A percentile compares a stretch with the other conserved stretches of the same genome.
phyloP scores from a whole-genome alignment of 345 rosid genomes.

The Moringa oleifera region DNA sequence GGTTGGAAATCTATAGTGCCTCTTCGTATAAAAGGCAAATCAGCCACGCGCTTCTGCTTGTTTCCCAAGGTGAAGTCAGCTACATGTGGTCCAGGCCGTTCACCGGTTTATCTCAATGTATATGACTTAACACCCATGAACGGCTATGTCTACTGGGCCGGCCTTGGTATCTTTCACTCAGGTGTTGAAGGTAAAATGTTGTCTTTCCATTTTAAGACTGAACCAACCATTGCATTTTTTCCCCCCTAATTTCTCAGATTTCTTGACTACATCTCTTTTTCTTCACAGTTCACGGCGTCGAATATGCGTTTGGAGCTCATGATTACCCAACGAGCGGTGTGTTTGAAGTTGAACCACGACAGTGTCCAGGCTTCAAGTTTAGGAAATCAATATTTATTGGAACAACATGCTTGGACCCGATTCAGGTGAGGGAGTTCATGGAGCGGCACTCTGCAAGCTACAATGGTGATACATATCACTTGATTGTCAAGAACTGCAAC shows the following conservation, averaged over 20 bases:
- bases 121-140: constrained; percentile 88
- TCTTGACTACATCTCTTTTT: constrained; percentile 11
- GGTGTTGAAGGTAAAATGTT: constrained; percentile 86
- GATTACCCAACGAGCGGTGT: constrained; percentile 84
- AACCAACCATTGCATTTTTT: not conserved
- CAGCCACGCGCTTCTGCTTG: constrained; percentile 64
- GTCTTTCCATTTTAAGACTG: too few relatives aligned
- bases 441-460: constrained; percentile 65
- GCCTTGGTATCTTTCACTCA: constrained; percentile 94
- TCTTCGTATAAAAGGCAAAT: constrained; percentile 47
- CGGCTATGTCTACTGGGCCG: constrained; percentile 94
- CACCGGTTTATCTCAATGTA: constrained; percentile 88
- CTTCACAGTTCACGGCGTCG: constrained; percentile 79
- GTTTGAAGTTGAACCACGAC: constrained; percentile 89
- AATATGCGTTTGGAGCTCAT: constrained; percentile 98
- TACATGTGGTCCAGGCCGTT: constrained; percentile 48
- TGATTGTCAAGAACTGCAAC: constrained; percentile 91
- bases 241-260: not conserved
- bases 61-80: constrained; percentile 62
- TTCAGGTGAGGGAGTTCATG: constrained; percentile 85
- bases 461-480: constrained; percentile 82
- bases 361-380: constrained; percentile 94
- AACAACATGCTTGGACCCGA: constrained; percentile 74
- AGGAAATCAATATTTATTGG: constrained; percentile 86
- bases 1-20: constrained; percentile 61